Evolutionary conservation across 2,329 filamentous ascomycete species (phyloP).

Genomic region (Aspergillus costaricaensis): DNA sequence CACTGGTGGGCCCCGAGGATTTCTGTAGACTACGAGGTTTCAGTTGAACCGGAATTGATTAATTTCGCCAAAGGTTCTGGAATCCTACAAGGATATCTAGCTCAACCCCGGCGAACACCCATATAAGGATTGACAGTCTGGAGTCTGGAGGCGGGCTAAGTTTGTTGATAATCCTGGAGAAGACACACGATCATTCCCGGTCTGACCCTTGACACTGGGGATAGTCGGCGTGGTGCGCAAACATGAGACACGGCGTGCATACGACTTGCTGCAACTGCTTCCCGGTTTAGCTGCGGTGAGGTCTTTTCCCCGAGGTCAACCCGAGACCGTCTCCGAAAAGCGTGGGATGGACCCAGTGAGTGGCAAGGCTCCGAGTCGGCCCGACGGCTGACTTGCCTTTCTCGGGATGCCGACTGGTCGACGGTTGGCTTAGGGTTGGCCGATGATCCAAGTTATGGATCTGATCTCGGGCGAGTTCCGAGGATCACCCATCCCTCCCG

Average conservation of each 20-base stretch:
- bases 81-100: neutral
- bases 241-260: neutral
- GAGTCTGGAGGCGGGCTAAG: neutral
- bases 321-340: conserved; percentile 1
- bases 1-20: neutral
- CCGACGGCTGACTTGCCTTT: conserved; percentile 2
- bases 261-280: conserved; percentile 1
- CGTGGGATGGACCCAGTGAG: conserved; percentile 1
- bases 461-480: conserved; percentile 1
- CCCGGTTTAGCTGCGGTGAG: conserved; percentile 5
- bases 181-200: neutral
- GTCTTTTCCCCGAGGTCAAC: conserved; percentile 5
- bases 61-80: neutral
- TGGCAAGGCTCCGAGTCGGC: conserved; percentile 5
- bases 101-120: neutral
- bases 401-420: conserved; percentile 6
- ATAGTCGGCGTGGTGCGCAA: neutral
- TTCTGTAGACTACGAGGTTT: neutral
- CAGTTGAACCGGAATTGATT: neutral
- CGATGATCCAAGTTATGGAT: neutral
- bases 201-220: neutral
- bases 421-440: neutral
- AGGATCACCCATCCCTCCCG: neutral
- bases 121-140: neutral
- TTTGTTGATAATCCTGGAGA: neutral